Conservation (phyloP, 1,139 yeast genomes). For the Scheffersomyces cryptocercus region DNA sequence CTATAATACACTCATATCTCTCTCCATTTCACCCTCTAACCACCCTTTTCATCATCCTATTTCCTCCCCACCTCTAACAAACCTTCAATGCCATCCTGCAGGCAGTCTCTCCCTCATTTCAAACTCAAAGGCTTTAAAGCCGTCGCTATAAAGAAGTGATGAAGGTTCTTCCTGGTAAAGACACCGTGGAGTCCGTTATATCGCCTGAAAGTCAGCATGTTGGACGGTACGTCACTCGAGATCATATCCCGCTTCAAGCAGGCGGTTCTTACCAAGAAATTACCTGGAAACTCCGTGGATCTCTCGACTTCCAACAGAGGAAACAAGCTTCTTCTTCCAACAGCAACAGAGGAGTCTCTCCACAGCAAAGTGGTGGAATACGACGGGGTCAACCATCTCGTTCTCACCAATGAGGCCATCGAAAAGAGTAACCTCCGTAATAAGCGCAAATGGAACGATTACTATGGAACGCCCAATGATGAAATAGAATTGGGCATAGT, state of each 20-base stretch:
- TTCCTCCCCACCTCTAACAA: too few species aligned
- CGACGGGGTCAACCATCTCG: slow-evolving; percentile 41
- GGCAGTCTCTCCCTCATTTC: too few species aligned
- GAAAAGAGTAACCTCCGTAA: slow-evolving; percentile 27
- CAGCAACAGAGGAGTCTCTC: slow-evolving; percentile 23
- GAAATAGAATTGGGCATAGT: slow-evolving; percentile 12
- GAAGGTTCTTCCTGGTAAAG: too few species aligned
- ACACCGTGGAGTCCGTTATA: background rate
- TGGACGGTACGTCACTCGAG: slow-evolving; percentile 42
- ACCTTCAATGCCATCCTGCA: too few species aligned
- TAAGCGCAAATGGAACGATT: slow-evolving; percentile 42
- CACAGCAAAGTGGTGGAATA: slow-evolving; percentile 42
- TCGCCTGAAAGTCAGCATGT: slow-evolving; percentile 20
- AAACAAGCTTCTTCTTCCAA: slow-evolving; percentile 25
- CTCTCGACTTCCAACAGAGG: slow-evolving; percentile 37
- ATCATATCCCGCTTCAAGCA: slow-evolving; percentile 42
- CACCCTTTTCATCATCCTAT: too few species aligned
- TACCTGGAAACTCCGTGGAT: slow-evolving; percentile 1
- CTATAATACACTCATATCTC: too few species aligned
- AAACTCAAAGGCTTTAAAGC: too few species aligned
- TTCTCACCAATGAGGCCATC: slow-evolving; percentile 37
- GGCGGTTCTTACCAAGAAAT: slow-evolving; percentile 28
- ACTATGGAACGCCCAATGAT: slow-evolving; percentile 17
- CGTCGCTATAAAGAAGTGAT: too few species aligned
- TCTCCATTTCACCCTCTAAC: too few species aligned